phyloP scores from a whole-genome alignment of 2,329 filamentous ascomycete species.

The Paracamarosporium sp. region DNA sequence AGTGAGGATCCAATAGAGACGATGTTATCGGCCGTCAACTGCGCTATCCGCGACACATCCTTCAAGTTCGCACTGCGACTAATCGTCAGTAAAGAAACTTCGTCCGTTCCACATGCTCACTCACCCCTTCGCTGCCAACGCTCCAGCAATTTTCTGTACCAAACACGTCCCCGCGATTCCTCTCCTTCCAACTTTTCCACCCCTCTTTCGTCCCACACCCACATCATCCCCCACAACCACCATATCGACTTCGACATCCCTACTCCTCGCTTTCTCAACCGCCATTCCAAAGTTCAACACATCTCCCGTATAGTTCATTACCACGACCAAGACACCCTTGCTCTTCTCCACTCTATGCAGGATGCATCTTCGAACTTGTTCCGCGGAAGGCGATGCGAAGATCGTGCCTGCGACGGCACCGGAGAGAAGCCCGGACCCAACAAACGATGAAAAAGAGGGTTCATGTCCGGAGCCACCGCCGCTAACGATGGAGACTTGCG shows the following conservation, averaged over 20 bases:
- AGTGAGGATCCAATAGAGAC: conserved; percentile 87
- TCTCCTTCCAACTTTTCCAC: conserved; percentile 89
- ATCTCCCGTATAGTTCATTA: conserved; percentile 87
- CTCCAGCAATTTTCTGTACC: conserved; percentile 89
- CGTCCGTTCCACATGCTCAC: conserved; percentile 18
- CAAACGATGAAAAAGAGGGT: conserved; percentile 84
- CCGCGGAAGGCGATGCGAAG: conserved; percentile 80
- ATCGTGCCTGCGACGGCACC: conserved; percentile 87
- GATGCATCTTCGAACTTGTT: conserved; percentile 82
- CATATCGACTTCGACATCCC: conserved; percentile 82
- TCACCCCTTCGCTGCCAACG: conserved; percentile 75
- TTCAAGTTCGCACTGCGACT: conserved; percentile 58
- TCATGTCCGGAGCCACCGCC: conserved; percentile 92
- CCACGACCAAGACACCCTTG: conserved; percentile 82
- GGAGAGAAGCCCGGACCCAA: conserved; percentile 79
- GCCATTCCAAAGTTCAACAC: conserved; percentile 92
- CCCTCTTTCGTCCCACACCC: conserved; percentile 79
- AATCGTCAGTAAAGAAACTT: conserved; percentile 13
- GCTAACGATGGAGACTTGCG: conserved; percentile 80
- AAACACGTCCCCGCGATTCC: conserved; percentile 92
- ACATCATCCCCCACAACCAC: conserved; percentile 92
- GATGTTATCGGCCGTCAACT: conserved; percentile 74
- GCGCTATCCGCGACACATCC: conserved; percentile 75
- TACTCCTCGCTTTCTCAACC: conserved; percentile 87
- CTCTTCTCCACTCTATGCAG: conserved; percentile 73